phyloP scores from a whole-genome alignment of 148 eudicot genomes.

The Rhododendron williamsianum region DNA sequence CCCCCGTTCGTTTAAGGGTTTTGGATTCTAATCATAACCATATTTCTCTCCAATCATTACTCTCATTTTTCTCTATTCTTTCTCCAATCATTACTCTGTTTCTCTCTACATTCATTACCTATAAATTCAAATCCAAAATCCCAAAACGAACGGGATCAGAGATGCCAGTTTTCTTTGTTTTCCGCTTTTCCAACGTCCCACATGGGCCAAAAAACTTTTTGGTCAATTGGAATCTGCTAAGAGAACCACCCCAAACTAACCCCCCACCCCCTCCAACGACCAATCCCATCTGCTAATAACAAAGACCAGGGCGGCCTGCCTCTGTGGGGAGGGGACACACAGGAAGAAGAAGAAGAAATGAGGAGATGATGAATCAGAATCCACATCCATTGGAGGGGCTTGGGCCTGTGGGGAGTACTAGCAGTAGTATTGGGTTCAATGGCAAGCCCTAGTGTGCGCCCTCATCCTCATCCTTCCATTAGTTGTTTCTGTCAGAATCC shows the following conservation, averaged over 20 bases:
- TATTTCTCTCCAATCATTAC: too few species aligned
- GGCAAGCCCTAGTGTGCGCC: constrained; percentile 74
- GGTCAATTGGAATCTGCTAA: neutral
- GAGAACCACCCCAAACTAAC: neutral
- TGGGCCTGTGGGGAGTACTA: neutral
- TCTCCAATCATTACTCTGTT: too few species aligned
- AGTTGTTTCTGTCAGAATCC: constrained; percentile 19
- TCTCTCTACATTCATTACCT: too few species aligned
- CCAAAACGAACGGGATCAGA: too few species aligned
- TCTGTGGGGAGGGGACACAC: neutral
- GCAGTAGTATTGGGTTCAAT: constrained; percentile 38
- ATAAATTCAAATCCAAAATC: too few species aligned
- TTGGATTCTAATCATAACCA: too few species aligned
- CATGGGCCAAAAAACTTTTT: too few species aligned
- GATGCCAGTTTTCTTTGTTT: too few species aligned
- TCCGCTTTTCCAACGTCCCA: too few species aligned
- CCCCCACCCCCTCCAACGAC: neutral
- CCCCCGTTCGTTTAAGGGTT: too few species aligned
- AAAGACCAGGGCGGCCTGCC: neutral
- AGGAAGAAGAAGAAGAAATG: neutral
- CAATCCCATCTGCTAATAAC: neutral
- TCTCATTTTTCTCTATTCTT: too few species aligned
- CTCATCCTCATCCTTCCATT: constrained; percentile 49
- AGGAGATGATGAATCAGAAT: constrained; percentile 6
- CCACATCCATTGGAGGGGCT: neutral